phyloP scores from a whole-genome alignment of 2,329 filamentous ascomycete genomes.

The Botrytis squamosa region DNA sequence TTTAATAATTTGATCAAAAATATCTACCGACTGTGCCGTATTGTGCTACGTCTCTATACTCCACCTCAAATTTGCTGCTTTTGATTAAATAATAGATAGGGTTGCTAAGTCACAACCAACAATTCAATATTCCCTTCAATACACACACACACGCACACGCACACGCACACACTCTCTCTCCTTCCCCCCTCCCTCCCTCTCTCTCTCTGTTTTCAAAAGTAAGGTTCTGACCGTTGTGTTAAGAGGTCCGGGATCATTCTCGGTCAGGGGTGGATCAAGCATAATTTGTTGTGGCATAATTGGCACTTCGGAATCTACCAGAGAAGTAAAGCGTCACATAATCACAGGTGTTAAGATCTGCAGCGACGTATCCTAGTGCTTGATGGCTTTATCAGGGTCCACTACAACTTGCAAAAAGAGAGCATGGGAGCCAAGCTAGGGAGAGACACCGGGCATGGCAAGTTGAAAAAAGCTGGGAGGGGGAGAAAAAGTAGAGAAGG shows the following conservation, averaged over 20 bases:
- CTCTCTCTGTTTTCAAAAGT: not conserved
- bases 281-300: conserved; percentile 15
- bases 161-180: not conserved
- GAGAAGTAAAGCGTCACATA: conserved; percentile 11
- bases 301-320: conserved; percentile 8
- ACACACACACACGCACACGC: not conserved
- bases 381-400: conserved; percentile 17
- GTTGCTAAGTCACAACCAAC: not conserved
- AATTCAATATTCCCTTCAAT: not conserved
- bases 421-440: conserved; percentile 10
- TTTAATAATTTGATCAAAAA: not conserved
- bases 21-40: not conserved
- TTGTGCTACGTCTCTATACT: not conserved
- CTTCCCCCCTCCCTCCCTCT: not conserved
- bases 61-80: not conserved
- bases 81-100: not conserved
- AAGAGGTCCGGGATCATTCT: conserved; percentile 11
- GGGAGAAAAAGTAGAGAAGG: not conserved
- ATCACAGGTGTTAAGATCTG: conserved; percentile 14
- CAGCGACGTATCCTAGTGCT: conserved; percentile 18
- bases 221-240: conserved; percentile 15
- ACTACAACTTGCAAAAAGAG: not conserved
- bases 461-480: not conserved
- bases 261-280: conserved; percentile 15
- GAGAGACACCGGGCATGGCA: conserved; percentile 7